Evolutionary conservation across 352 stramenopile genomes (phyloP).

Genomic region (Pythium volutum): DNA sequence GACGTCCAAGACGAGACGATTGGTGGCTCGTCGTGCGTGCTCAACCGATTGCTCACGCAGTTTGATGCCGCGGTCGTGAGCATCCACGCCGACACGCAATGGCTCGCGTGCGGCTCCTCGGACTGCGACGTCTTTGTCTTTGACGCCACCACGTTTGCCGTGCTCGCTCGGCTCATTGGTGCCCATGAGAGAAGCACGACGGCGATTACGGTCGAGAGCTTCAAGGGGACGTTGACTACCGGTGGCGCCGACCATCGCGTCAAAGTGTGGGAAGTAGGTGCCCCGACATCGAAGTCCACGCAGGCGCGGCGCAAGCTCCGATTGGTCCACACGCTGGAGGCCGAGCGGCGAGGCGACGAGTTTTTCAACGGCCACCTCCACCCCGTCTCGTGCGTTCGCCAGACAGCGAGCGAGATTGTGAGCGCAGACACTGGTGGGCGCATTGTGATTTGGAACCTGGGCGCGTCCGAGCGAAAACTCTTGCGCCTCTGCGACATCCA

Average conservation of each 20-base stretch:
- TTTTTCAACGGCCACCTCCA: constrained; percentile 56
- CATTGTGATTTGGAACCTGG: constrained; percentile 70
- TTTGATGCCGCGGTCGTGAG: constrained; percentile 78
- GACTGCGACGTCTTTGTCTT: constrained; percentile 78
- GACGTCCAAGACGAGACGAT: constrained; percentile 51
- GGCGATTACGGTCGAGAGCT: constrained; percentile 44
- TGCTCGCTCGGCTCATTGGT: constrained; percentile 50
- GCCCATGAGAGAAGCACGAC: constrained; percentile 53
- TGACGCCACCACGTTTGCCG: constrained; percentile 34
- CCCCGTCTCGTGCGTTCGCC: constrained; percentile 50
- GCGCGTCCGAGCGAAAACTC: constrained; percentile 49
- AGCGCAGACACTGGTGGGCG: constrained; percentile 59
- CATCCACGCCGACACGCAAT: constrained; percentile 48
- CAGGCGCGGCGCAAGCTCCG: constrained; percentile 35
- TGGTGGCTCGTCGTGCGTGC: constrained; percentile 42
- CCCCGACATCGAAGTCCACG: constrained; percentile 2
- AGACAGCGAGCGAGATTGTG: constrained; percentile 68
- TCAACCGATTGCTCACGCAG: constrained; percentile 50
- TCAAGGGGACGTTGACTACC: constrained; percentile 43
- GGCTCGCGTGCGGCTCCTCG: constrained; percentile 54
- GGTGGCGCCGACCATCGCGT: constrained; percentile 56
- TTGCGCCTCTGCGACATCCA: constrained; percentile 62
- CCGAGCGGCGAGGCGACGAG: constrained; percentile 32
- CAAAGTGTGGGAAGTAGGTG: constrained; percentile 59
- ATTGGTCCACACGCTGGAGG: constrained; percentile 39